These are phyloP conservation scores for Pythium utonaiense DNA, from an alignment of 352 stramenopile genomes.

Conservation along the genomic window DNA sequence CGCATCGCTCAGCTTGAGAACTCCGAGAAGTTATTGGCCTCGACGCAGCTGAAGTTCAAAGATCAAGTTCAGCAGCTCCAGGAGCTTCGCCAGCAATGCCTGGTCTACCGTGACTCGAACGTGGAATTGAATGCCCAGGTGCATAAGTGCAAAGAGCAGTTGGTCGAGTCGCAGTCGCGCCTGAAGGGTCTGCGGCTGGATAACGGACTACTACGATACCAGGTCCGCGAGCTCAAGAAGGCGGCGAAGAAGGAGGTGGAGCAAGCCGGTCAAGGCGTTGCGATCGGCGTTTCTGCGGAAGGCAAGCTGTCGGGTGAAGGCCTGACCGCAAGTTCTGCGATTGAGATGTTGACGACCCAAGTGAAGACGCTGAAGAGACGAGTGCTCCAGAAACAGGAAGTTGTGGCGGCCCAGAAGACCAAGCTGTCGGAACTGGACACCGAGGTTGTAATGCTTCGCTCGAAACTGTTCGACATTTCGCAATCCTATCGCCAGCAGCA, in stretches of 20 bases:
- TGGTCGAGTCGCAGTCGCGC: conserved; percentile 20
- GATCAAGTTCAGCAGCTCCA: conserved; percentile 37
- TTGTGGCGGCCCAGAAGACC: conserved; percentile 39
- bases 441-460: conserved; percentile 30
- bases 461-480: conserved; percentile 34
- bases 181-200: conserved; percentile 39
- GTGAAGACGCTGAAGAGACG: conserved; percentile 41
- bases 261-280: not conserved
- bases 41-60: conserved; percentile 35
- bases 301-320: not conserved
- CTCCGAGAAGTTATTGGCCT: conserved; percentile 26
- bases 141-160: conserved; percentile 33
- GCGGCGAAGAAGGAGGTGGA: conserved; percentile 6
- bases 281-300: not conserved
- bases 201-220: conserved; percentile 30
- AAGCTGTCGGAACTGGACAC: conserved; percentile 34
- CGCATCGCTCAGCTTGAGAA: conserved; percentile 24
- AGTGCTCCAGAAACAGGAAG: conserved; percentile 56
- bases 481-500: conserved; percentile 38
- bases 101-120: conserved; percentile 30
- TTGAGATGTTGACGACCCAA: conserved; percentile 28
- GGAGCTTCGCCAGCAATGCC: conserved; percentile 31
- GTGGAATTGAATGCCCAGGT: conserved; percentile 31
- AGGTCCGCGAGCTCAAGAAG: conserved; percentile 21
- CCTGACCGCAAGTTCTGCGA: not conserved